Evolutionary conservation across 2,329 filamentous ascomycete genomes (phyloP), one percentile per base, ranked within the genome.

Genomic region (Verticillium longisporum): DNA sequence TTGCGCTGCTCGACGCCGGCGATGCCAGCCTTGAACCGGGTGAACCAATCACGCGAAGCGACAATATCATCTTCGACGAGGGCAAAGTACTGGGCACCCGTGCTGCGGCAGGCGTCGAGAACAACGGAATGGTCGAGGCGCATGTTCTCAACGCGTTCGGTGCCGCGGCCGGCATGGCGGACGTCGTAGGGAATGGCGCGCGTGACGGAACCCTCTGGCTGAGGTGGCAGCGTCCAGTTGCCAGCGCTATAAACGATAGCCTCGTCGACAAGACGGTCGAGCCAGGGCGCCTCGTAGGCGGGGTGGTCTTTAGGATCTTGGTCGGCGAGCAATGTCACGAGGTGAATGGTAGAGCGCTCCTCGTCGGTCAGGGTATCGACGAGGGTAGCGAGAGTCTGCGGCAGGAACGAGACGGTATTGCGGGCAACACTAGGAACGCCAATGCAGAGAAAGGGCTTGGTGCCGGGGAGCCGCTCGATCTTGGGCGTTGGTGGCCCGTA

Each of bases 61-160:
- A 76, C 68, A 21, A 74, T 65, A 54, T 76, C 74, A 62, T 76
- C 74, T 60, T 76, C 73, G 41, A 76, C 66, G 6, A 76, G 68
- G 4, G 71, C 73, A 61, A 76, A 73, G 59, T 74, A 76, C 1
- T 66, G 67, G 4, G 72, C 64, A 0, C 68, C 67, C 26, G 66
- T 66, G 53, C 63, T 36, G 26, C 68, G 66, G 36, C 74, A 76
- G 1, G 68, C 56, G 61, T 74, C 72, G 56, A 74, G 67, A 4
- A 75, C 66, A 1, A 70, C 64, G 0, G 73, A 73, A 60, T 74
- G 70, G 57, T 75, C 73, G 6, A 72, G 63, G 0, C 71, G 70
- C 57, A 73, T 72, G 33, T 72, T 73, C 65, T 74, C 71, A 38
- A 69, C 67, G 15, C 71, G 68, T 2, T 67, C 66, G 9, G 66